Evolutionary conservation across 2,329 filamentous ascomycete genomes (phyloP).

Genomic region (Pseudogymnoascus sp.): DNA sequence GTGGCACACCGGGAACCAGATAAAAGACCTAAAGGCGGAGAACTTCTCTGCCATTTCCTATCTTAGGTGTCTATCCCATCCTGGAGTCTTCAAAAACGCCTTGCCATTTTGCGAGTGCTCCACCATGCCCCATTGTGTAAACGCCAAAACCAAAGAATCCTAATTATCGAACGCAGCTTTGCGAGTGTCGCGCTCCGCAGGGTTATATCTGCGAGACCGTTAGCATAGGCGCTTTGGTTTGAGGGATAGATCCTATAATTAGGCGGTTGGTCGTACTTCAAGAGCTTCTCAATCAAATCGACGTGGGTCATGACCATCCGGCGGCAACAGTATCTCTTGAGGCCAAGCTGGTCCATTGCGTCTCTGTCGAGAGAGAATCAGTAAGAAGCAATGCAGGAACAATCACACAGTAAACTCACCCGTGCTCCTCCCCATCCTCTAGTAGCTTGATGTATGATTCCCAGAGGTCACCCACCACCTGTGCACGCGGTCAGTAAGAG

Average conservation of each 20-base stretch:
- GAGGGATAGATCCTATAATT: not conserved
- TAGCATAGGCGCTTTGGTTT: not conserved
- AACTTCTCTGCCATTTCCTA: constrained; percentile 8
- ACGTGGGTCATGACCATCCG: constrained; percentile 99
- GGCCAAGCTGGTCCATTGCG: constrained; percentile 89
- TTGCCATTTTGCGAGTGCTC: constrained; percentile 11
- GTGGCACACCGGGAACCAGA: constrained; percentile 1
- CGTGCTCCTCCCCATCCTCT: constrained; percentile 66
- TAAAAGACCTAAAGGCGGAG: constrained; percentile 6
- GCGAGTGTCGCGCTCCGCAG: constrained; percentile 39
- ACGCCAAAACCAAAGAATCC: constrained; percentile 10
- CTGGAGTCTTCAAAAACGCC: constrained; percentile 20
- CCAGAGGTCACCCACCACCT: constrained; percentile 94
- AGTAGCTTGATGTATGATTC: constrained; percentile 88
- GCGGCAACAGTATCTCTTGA: constrained; percentile 95
- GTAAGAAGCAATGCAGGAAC: not conserved
- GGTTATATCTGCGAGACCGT: constrained; percentile 38
- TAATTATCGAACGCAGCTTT: constrained; percentile 29
- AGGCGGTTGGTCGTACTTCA: constrained; percentile 57
- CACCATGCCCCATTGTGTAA: constrained; percentile 7
- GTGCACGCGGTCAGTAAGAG: constrained; percentile 7
- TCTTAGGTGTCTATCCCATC: constrained; percentile 10
- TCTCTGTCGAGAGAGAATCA: constrained; percentile 50
- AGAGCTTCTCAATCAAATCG: constrained; percentile 94
- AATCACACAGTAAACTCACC: constrained; percentile 45